These are phyloP conservation scores for Pythium phragmiticola DNA, from an alignment of 352 stramenopile species.

Conservation along the genomic window DNA sequence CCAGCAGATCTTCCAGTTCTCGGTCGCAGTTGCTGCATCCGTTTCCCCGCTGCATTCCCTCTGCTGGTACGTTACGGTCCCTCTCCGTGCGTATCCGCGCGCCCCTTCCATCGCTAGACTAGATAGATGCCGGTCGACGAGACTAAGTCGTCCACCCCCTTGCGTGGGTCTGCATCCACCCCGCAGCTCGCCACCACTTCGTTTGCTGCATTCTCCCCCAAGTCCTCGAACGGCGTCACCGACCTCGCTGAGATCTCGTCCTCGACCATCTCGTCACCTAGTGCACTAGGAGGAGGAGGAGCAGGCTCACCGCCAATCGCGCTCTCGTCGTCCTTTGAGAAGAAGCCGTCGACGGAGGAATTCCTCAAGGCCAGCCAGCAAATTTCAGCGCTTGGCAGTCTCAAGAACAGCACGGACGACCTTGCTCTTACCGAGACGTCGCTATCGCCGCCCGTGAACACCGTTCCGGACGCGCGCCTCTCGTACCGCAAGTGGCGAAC, in stretches of 20 bases:
- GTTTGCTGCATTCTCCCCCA: constrained; percentile 28
- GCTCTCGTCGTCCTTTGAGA: constrained; percentile 28
- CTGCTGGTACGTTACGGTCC: constrained; percentile 11
- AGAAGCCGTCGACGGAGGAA: constrained; percentile 19
- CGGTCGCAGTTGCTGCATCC: too few relatives aligned
- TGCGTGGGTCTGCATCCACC: constrained; percentile 26
- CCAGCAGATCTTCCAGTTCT: too few relatives aligned
- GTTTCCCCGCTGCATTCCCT: background rate
- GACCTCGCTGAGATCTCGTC: constrained; percentile 19
- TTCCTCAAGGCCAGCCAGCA: constrained; percentile 20
- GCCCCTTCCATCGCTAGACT: background rate
- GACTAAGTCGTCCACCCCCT: constrained; percentile 18
- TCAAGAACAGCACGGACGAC: constrained; percentile 72
- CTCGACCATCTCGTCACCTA: constrained; percentile 38
- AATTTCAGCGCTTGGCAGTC: constrained; percentile 8
- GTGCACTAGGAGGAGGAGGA: constrained; percentile 4
- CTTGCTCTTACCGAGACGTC: constrained; percentile 46
- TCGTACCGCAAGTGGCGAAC: constrained; percentile 83
- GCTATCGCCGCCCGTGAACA: constrained; percentile 45
- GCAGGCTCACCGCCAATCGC: background rate
- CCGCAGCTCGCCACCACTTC: constrained; percentile 18
- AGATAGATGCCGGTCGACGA: constrained; percentile 21
- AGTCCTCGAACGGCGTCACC: constrained; percentile 10
- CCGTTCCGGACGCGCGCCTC: constrained; percentile 63
- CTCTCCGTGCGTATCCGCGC: background rate